Evolutionary conservation across 2,329 filamentous ascomycete species (phyloP).

Genomic region (Mycosphaerella arachidis): DNA sequence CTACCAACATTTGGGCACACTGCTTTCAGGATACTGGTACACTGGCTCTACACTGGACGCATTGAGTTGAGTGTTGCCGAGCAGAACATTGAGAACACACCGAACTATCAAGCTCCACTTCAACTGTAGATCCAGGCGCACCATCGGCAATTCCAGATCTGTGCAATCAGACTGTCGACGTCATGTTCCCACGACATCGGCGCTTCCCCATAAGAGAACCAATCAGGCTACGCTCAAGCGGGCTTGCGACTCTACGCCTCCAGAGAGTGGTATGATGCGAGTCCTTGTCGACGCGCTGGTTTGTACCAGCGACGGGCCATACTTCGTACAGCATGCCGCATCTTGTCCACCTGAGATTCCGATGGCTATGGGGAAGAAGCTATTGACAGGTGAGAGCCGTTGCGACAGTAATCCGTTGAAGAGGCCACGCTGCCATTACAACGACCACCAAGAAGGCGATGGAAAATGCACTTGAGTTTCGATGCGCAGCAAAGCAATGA

Average conservation of each 20-base stretch:
- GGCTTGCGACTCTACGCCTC: neutral
- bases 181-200: neutral
- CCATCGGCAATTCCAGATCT: neutral
- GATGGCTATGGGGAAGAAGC: neutral
- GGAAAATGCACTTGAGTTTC: neutral
- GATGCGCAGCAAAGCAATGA: no score
- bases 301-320: neutral
- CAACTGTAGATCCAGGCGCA: neutral
- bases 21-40: constrained; percentile 4
- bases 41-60: constrained; percentile 8
- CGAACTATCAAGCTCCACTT: neutral
- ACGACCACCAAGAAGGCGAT: neutral
- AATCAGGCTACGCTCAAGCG: neutral
- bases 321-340: no score
- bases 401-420: neutral
- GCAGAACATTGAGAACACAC: neutral
- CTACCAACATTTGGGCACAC: constrained; percentile 4
- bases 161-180: neutral
- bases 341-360: neutral
- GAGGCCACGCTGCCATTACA: constrained; percentile 1
- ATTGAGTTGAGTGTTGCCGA: neutral
- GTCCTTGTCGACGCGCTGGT: neutral
- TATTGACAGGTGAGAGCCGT: neutral
- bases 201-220: neutral
- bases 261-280: neutral